Conservation (phyloP, 306 rosid species). For the Sicyos edulis region DNA sequence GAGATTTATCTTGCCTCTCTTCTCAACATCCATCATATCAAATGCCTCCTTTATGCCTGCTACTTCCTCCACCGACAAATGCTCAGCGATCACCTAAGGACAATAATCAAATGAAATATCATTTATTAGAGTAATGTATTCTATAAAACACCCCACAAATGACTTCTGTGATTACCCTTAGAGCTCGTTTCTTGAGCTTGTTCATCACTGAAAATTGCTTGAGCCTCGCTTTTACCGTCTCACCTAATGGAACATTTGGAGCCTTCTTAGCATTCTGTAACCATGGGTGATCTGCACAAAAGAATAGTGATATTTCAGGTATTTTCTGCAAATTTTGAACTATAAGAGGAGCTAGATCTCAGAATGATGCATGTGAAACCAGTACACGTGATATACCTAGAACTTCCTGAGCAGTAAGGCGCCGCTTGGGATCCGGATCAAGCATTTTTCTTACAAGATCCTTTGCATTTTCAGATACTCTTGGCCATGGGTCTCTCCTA, state of each 20-base stretch:
- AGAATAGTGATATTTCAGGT: background rate
- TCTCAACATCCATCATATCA: slow-evolving; percentile 42
- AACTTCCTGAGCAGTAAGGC: slow-evolving; percentile 46
- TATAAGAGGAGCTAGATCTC: background rate
- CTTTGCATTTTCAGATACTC: slow-evolving; percentile 44
- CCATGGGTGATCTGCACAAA: too few relatives aligned
- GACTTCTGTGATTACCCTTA: too few relatives aligned
- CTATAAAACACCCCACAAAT: slow-evolving; percentile 13
- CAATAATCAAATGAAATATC: slow-evolving; percentile 14
- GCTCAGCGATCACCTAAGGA: slow-evolving; percentile 51
- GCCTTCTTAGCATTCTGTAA: too few relatives aligned
- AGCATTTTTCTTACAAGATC: slow-evolving; percentile 49
- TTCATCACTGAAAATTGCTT: too few relatives aligned
- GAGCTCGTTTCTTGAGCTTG: too few relatives aligned
- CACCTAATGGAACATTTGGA: too few relatives aligned
- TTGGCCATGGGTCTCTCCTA: slow-evolving; percentile 56
- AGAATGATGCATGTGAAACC: background rate
- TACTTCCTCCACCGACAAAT: slow-evolving; percentile 53
- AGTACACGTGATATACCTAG: slow-evolving; percentile 31
- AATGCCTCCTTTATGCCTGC: slow-evolving; percentile 60
- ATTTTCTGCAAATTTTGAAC: background rate
- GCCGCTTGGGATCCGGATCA: slow-evolving; percentile 37
- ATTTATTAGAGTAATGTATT: background rate
- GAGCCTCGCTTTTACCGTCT: too few relatives aligned
- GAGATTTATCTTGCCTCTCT: slow-evolving; percentile 40